A percentile compares a stretch with the other conserved stretches of the same genome.
phyloP scores from a whole-genome alignment of 2,329 filamentous ascomycete genomes.

The Fusarium pseudograminearum region DNA sequence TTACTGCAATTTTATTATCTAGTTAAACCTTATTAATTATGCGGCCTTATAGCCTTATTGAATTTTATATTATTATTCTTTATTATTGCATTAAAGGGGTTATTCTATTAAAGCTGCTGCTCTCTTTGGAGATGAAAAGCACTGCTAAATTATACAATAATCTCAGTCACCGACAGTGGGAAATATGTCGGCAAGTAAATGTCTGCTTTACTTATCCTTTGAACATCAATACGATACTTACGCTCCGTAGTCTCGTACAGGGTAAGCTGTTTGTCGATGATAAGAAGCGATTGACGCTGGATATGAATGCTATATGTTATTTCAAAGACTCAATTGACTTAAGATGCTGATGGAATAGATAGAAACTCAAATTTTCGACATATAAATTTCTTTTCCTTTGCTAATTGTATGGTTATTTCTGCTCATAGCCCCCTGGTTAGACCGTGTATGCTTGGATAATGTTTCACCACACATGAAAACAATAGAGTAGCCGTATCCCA shows the following conservation, averaged over 20 bases:
- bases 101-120: too few relatives aligned
- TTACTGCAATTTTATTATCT: too few relatives aligned
- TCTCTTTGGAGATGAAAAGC: too few relatives aligned
- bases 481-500: rapidly evolving
- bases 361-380: rapidly evolving
- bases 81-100: too few relatives aligned
- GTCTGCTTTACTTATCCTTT: background rate
- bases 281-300: background rate
- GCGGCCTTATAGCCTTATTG: too few relatives aligned
- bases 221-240: background rate
- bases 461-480: background rate
- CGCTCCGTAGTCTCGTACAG: background rate
- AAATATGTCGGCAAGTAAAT: background rate
- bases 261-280: background rate
- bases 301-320: background rate
- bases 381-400: background rate
- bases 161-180: rapidly evolving
- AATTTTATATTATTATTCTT: too few relatives aligned
- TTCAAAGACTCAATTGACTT: background rate
- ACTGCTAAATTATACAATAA: too few relatives aligned
- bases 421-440: too few relatives aligned
- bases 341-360: background rate
- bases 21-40: too few relatives aligned
- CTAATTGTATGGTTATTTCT: background rate
- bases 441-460: background rate